phyloP scores from a whole-genome alignment of 2,329 filamentous ascomycete genomes.

The Fusarium foetens region DNA sequence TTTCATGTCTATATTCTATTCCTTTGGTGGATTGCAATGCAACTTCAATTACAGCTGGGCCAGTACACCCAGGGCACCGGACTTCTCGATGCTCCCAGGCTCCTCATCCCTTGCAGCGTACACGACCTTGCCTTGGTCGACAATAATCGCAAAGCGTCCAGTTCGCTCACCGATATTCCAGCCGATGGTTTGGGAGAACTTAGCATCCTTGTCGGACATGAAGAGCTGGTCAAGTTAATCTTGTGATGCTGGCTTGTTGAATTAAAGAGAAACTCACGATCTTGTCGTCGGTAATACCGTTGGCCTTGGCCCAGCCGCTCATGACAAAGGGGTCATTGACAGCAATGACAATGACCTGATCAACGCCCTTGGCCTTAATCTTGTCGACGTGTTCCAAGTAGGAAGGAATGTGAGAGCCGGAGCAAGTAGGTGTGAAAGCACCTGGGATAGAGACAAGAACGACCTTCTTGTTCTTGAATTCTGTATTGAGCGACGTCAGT shows the following conservation, averaged over 20 bases:
- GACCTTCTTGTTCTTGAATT: slow-evolving; percentile 66
- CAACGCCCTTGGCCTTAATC: slow-evolving; percentile 83
- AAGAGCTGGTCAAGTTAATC: slow-evolving; percentile 66
- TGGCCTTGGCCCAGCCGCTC: slow-evolving; percentile 91
- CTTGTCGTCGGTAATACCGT: slow-evolving; percentile 76
- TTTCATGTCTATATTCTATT: slow-evolving; percentile 16
- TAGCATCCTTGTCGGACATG: slow-evolving; percentile 73
- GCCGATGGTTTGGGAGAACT: slow-evolving; percentile 81
- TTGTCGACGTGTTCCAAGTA: slow-evolving; percentile 78
- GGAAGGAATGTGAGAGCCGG: slow-evolving; percentile 80
- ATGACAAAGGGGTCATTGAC: slow-evolving; percentile 89
- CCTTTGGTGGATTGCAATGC: slow-evolving; percentile 7
- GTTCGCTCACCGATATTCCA: slow-evolving; percentile 82
- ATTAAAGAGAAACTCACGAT: slow-evolving; percentile 55
- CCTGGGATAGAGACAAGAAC: slow-evolving; percentile 69
- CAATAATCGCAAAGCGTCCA: slow-evolving; percentile 80
- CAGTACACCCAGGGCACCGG: slow-evolving; percentile 64
- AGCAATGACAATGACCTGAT: slow-evolving; percentile 82
- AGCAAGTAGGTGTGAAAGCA: slow-evolving; percentile 90
- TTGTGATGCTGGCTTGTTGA: neutral
- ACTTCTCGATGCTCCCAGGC: slow-evolving; percentile 55
- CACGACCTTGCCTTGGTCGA: slow-evolving; percentile 84
- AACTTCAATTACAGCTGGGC: slow-evolving; percentile 58
- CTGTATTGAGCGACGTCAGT: slow-evolving; percentile 46
- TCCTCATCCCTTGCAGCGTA: slow-evolving; percentile 80